Conservation (phyloP, 257 asterid genomes). For the Ocimum tenuiflorum region DNA sequence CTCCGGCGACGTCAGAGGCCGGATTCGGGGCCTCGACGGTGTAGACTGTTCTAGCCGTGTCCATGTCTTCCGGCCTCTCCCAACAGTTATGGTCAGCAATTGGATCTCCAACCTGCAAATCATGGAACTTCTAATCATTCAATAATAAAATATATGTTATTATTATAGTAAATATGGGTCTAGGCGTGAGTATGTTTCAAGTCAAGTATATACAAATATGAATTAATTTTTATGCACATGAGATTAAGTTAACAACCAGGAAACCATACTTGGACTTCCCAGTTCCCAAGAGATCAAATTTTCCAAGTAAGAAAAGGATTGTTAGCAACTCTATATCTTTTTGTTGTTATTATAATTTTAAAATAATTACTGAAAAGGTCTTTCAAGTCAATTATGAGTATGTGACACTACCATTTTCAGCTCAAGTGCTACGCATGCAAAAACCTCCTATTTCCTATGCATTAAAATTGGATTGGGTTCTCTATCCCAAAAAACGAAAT, state of each 20-base stretch:
- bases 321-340: neutral
- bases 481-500: neutral
- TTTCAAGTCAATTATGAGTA: no score
- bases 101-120: conserved; percentile 86
- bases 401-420: no score
- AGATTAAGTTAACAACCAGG: no score
- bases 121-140: neutral
- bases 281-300: no score
- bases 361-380: neutral
- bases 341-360: neutral
- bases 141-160: neutral
- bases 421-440: no score
- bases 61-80: conserved; percentile 99
- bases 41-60: conserved; percentile 82
- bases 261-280: no score
- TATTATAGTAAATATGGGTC: no score
- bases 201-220: no score
- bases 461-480: neutral
- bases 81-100: conserved; percentile 77
- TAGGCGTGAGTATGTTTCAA: no score
- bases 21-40: conserved; percentile 86
- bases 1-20: conserved; percentile 97
- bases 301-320: neutral
- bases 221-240: no score
- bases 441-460: no score